phyloP scores from a whole-genome alignment of 2,329 filamentous ascomycete genomes.

The Drechslera avenae region DNA sequence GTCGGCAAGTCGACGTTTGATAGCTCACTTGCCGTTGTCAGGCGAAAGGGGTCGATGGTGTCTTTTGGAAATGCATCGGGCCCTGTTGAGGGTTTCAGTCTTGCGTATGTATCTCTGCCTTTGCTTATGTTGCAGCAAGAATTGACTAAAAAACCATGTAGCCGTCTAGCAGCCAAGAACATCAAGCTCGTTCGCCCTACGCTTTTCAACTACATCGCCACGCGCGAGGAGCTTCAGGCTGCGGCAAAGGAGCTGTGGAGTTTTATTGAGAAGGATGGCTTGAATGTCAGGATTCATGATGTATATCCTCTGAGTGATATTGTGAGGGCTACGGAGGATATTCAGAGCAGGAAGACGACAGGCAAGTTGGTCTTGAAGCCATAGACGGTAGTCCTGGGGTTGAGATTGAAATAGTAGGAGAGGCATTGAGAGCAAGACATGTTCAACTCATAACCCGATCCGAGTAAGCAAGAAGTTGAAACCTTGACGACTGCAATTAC shows the following conservation, averaged over 20 bases:
- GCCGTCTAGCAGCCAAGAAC: constrained; percentile 72
- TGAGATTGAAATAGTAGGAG: no score
- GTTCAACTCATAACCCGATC: no score
- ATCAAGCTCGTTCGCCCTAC: constrained; percentile 75
- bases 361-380: constrained; percentile 81
- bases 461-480: no score
- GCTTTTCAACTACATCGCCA: constrained; percentile 67
- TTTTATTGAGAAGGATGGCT: constrained; percentile 69
- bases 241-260: constrained; percentile 76
- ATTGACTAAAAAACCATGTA: constrained; percentile 20
- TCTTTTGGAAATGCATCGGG: constrained; percentile 85
- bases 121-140: not conserved
- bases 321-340: constrained; percentile 71
- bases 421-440: no score
- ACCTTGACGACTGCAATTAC: no score
- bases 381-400: constrained; percentile 40
- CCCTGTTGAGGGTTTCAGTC: constrained; percentile 70
- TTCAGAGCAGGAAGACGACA: constrained; percentile 80
- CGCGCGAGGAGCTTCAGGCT: constrained; percentile 68
- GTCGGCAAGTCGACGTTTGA: constrained; percentile 88
- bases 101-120: constrained; percentile 58
- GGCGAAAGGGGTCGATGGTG: constrained; percentile 76
- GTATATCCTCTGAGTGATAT: constrained; percentile 77
- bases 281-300: constrained; percentile 76
- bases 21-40: constrained; percentile 72